Conservation (phyloP, 768 basidiomycete species). For the Leccinellum albellum region DNA sequence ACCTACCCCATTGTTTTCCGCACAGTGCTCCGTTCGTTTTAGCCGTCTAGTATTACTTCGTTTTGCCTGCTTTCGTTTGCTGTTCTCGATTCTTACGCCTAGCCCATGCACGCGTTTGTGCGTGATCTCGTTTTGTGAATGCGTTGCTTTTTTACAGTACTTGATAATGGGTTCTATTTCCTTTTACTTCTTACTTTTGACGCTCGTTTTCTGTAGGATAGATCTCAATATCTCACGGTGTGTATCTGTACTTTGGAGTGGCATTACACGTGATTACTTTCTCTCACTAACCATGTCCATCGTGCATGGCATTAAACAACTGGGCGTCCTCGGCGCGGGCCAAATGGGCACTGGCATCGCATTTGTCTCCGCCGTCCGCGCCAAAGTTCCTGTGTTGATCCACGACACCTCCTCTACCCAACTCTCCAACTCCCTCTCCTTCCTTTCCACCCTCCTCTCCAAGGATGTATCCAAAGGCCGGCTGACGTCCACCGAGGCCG, state of each 20-base stretch:
- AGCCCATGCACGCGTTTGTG: slow-evolving; percentile 1
- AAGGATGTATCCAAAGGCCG: slow-evolving; percentile 88
- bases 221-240: slow-evolving; percentile 1
- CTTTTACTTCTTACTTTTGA: slow-evolving; percentile 11
- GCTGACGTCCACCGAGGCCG: slow-evolving; percentile 63
- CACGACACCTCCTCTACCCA: slow-evolving; percentile 77
- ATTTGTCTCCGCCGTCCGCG: slow-evolving; percentile 78
- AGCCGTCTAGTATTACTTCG: slow-evolving; percentile 6
- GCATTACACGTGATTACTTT: slow-evolving; percentile 15
- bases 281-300: slow-evolving; percentile 33
- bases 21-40: slow-evolving; percentile 21
- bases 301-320: slow-evolving; percentile 66
- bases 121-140: slow-evolving; percentile 19
- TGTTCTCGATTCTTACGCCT: slow-evolving; percentile 10
- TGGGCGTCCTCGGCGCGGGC: slow-evolving; percentile 80
- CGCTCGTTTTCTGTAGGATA: slow-evolving; percentile 14
- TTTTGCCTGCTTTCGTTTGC: slow-evolving; percentile 19
- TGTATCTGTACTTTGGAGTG: slow-evolving; percentile 1
- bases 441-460: slow-evolving; percentile 79
- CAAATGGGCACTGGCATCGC: slow-evolving; percentile 95
- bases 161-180: background rate
- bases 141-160: slow-evolving; percentile 17
- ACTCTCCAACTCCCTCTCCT: slow-evolving; percentile 63
- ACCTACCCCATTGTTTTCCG: slow-evolving; percentile 8
- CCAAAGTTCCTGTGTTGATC: slow-evolving; percentile 81